These are phyloP conservation scores for Hygrophorus russula DNA, from an alignment of 768 basidiomycete species.

Conservation along the genomic window DNA sequence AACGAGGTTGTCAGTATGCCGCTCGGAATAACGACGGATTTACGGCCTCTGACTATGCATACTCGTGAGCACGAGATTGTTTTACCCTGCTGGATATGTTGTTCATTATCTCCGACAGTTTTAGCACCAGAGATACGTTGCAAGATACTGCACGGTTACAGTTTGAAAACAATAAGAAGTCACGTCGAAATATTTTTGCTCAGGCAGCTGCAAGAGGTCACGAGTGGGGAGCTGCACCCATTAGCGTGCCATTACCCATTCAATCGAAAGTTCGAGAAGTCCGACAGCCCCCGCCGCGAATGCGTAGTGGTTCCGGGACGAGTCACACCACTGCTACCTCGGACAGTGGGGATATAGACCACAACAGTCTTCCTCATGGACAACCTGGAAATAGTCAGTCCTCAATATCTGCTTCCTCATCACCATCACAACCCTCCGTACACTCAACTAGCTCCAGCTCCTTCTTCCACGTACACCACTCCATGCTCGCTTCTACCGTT, in stretches of 20 bases:
- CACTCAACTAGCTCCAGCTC: conserved; percentile 32
- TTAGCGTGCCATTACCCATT: conserved; percentile 33
- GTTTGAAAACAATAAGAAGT: conserved; percentile 71
- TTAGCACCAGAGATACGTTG: conserved; percentile 63
- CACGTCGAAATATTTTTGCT: conserved; percentile 57
- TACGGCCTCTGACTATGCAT: conserved; percentile 88
- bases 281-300: conserved; percentile 32
- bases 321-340: conserved; percentile 70
- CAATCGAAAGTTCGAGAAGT: conserved; percentile 33
- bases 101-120: conserved; percentile 27
- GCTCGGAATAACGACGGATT: conserved; percentile 87
- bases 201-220: conserved; percentile 60
- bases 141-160: conserved; percentile 73
- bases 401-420: conserved; percentile 49
- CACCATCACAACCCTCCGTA: conserved; percentile 41
- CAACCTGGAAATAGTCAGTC: conserved; percentile 26
- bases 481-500: conserved; percentile 19
- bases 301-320: conserved; percentile 75
- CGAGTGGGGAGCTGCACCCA: conserved; percentile 42
- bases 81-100: neutral
- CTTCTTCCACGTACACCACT: conserved; percentile 23
- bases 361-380: conserved; percentile 24
- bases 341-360: conserved; percentile 58
- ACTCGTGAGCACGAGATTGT: conserved; percentile 47
- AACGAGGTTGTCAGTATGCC: conserved; percentile 75